Base-by-base conservation (phyloP, 208 protist genomes). In the Phytomonas sp. region DNA sequence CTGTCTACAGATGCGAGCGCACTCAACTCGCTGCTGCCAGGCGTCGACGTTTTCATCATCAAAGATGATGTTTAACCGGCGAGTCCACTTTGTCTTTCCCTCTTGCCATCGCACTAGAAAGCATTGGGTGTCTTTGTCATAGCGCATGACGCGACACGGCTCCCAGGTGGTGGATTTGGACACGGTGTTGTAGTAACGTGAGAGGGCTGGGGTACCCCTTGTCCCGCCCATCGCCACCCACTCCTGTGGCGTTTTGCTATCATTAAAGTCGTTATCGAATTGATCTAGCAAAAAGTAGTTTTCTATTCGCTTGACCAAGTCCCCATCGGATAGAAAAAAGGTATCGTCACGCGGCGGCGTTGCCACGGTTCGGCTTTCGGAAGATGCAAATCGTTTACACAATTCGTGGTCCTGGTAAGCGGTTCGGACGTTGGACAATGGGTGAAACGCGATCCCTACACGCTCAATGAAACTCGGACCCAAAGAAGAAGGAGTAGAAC, bases 1-100 rank as follows among this genome's bases (percentile, higher is more conserved):
- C n/a, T 68, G 60, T 63, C 91, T 88, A 70, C 89, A 89, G n/a
- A 49, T 77, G 59, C 91, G 78, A 11, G 94, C 92, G 26, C 76
- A 78, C 6, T 75, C 80, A 59, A 93, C 77, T 42, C 94, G 89
- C 60, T 89, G 76, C 67, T 82, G 71, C 91, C 93, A 97, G 65
- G 34, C 36, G 32, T 61, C 68, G 66, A 86, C 79, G 49, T 93
- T 79, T 78, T 97, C 94, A 4, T 23, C 82, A 67, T 94, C 89
- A 69, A 97, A 97, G 36, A 88, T 79, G 42, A 97, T 87, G 81
- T 97, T 97, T 32, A 97, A 80, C 26, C 94, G 81, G 30, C 80
- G 81, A 29, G 92, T 92, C 89, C 86, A 95, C 71, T 96, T 95
- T 12, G 72, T 74, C 60, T 74, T 79, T n/a, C 88, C 86, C 40